These are phyloP conservation scores for Coemansia sp. DNA, from an alignment of 192 early-diverging fungal genomes.

Conservation along the genomic window DNA sequence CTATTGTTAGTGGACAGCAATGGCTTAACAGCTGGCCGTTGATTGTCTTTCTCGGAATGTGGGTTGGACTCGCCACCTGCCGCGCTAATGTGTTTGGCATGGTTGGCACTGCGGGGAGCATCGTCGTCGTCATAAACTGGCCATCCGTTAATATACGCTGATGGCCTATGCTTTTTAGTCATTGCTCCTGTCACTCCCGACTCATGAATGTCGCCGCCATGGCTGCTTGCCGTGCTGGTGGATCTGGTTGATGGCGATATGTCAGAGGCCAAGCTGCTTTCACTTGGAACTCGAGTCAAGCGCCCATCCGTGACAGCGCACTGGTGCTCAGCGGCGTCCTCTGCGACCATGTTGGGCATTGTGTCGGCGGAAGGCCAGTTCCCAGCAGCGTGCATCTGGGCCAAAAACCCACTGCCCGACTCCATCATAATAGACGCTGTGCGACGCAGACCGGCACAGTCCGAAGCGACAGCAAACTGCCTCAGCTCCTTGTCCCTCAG, in stretches of 20 bases:
- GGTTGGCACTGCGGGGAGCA: neutral
- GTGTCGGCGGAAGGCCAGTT: neutral
- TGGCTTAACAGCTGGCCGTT: neutral
- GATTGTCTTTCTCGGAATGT: neutral
- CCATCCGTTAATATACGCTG: slow-evolving; percentile 40
- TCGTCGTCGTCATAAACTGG: slow-evolving; percentile 23
- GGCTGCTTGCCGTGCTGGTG: neutral
- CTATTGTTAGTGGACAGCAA: neutral
- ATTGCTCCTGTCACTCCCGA: slow-evolving; percentile 1
- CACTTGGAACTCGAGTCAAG: slow-evolving; percentile 5
- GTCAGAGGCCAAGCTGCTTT: neutral
- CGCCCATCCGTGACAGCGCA: neutral
- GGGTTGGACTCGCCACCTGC: neutral
- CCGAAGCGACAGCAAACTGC: slow-evolving; percentile 35
- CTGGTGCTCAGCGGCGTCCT: neutral
- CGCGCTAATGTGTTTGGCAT: neutral
- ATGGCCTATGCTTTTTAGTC: slow-evolving; percentile 16
- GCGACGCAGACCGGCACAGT: slow-evolving; percentile 29
- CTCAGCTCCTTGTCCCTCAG: slow-evolving; percentile 34
- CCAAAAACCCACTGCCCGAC: neutral
- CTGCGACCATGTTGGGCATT: neutral
- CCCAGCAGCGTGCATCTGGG: neutral
- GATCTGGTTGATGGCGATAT: neutral
- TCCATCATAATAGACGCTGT: slow-evolving; percentile 25
- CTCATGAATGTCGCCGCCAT: neutral